Percentiles rank a stretch among this genome's conserved stretches.
These are phyloP conservation scores for Diaporthe capsici DNA, from an alignment of 2,329 filamentous ascomycete genomes.

Conservation along the genomic window DNA sequence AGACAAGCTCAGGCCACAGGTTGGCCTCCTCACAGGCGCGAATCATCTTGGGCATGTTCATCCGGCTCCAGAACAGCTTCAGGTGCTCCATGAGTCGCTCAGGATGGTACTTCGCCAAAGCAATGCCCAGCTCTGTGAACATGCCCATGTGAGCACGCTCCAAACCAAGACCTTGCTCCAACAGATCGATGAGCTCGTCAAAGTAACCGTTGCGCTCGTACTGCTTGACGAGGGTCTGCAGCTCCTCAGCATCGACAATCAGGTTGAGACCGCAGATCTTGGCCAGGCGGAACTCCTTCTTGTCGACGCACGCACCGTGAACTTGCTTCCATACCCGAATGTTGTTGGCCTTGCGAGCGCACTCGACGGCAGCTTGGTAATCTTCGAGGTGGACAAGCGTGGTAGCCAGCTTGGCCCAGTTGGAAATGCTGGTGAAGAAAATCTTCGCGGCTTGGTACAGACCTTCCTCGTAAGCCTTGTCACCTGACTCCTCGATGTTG, in stretches of 20 bases:
- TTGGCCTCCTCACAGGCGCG: slow-evolving; percentile 93
- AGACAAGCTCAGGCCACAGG: slow-evolving; percentile 97
- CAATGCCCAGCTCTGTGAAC: slow-evolving; percentile 94
- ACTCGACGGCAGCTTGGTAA: slow-evolving; percentile 98
- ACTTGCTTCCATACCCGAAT: slow-evolving; percentile 99
- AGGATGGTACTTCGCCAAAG: slow-evolving; percentile 93
- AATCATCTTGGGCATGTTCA: slow-evolving; percentile 99
- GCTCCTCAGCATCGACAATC: slow-evolving; percentile 96
- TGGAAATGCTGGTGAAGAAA: slow-evolving; percentile 97
- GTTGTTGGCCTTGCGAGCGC: slow-evolving; percentile 97
- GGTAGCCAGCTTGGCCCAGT: slow-evolving; percentile 99
- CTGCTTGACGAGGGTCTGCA: slow-evolving; percentile 92
- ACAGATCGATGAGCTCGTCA: slow-evolving; percentile 93
- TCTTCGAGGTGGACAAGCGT: slow-evolving; percentile 97
- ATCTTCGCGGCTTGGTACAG: slow-evolving; percentile 98
- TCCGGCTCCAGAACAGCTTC: slow-evolving; percentile 97
- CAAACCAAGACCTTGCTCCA: slow-evolving; percentile 94
- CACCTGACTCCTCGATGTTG: slow-evolving; percentile 95
- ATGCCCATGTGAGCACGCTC: slow-evolving; percentile 96
- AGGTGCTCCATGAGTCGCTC: slow-evolving; percentile 98
- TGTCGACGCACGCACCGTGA: slow-evolving; percentile 93
- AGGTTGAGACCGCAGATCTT: slow-evolving; percentile 99
- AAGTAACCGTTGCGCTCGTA: slow-evolving; percentile 99
- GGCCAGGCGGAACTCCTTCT: slow-evolving; percentile 98
- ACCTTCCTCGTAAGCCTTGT: slow-evolving; percentile 97